phyloP scores from a whole-genome alignment of 257 asterid species.

The Parsonsia alboflavescens region DNA sequence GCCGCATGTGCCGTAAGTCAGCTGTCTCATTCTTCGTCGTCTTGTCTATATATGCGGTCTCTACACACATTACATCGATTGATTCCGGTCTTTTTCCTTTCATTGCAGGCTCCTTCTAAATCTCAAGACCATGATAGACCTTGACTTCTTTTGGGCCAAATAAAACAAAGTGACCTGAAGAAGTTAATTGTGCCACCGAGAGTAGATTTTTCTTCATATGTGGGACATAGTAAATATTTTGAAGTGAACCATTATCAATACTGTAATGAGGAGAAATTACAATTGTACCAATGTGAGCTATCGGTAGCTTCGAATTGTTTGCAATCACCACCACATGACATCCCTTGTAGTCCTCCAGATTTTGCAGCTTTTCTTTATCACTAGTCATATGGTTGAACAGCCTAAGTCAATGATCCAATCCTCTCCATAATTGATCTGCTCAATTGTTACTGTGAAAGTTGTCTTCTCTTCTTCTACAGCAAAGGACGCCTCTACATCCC shows the following conservation, averaged over 20 bases:
- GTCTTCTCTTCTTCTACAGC: not conserved
- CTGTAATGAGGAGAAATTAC: not conserved
- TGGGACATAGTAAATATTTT: constrained; percentile 8
- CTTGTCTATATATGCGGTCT: not conserved
- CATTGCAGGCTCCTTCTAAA: not conserved
- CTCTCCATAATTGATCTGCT: not conserved
- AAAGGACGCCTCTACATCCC: not conserved
- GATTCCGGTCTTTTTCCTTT: not conserved
- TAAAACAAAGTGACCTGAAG: not conserved
- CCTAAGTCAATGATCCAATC: not conserved
- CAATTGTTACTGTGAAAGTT: not conserved
- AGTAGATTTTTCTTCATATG: too few relatives aligned
- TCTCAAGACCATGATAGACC: not conserved
- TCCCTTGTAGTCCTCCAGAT: constrained; percentile 12
- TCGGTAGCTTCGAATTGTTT: constrained; percentile 8
- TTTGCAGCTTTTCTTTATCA: constrained; percentile 3
- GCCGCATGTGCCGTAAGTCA: too few relatives aligned
- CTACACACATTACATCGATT: not conserved
- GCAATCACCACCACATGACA: not conserved
- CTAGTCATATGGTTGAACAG: not conserved
- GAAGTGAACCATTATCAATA: not conserved
- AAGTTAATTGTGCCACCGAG: not conserved
- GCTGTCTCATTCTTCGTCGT: too few relatives aligned
- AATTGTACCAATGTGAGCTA: not conserved
- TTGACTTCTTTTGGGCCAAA: not conserved